phyloP scores from a whole-genome alignment of 768 basidiomycete species.

The Podaxis rugospora region DNA sequence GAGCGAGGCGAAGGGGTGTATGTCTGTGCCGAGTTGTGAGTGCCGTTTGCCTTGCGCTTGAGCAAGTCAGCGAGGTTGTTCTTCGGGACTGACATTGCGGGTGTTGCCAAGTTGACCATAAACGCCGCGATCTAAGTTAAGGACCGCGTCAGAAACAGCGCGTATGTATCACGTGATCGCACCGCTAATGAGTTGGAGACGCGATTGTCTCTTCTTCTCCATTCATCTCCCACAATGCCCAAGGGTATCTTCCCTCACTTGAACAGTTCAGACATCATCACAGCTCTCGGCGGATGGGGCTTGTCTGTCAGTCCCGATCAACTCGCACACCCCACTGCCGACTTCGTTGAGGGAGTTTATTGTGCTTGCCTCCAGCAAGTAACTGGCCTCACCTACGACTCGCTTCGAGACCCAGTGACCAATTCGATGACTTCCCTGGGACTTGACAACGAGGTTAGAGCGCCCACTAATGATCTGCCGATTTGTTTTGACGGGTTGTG shows the following conservation, averaged over 20 bases:
- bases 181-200: neutral
- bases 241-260: conserved; percentile 63
- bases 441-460: conserved; percentile 50
- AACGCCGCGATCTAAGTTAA: neutral
- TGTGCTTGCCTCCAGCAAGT: conserved; percentile 69
- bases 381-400: conserved; percentile 55
- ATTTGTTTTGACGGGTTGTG: neutral
- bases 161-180: conserved; percentile 14
- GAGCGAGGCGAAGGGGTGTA: conserved; percentile 2
- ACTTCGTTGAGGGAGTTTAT: conserved; percentile 71
- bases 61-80: conserved; percentile 40
- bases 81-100: conserved; percentile 20
- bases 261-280: conserved; percentile 58
- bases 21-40: neutral
- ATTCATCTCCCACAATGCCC: conserved; percentile 26
- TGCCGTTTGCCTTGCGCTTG: conserved; percentile 15
- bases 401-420: conserved; percentile 55
- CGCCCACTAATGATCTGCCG: neutral
- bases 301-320: conserved; percentile 64
- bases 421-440: conserved; percentile 47
- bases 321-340: conserved; percentile 59
- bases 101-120: neutral
- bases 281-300: conserved; percentile 64
- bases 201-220: neutral
- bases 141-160: neutral